Evolutionary conservation across 768 basidiomycete genomes (phyloP).

Genomic region (Tylopilus rubrobrunneus): DNA sequence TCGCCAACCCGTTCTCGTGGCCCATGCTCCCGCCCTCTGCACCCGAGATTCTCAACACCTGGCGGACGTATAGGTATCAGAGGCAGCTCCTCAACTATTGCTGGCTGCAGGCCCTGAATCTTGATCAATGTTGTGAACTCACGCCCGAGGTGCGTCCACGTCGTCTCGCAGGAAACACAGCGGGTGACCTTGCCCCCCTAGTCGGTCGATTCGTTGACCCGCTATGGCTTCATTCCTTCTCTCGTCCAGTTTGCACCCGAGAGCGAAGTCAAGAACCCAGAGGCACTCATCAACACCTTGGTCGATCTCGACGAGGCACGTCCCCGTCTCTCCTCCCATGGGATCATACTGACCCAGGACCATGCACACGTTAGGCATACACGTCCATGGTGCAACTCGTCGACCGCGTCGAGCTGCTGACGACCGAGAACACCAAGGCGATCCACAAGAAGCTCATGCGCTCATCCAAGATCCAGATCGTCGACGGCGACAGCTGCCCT

Average conservation of each 20-base stretch:
- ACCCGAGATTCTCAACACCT: conserved; percentile 26
- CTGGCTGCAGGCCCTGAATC: conserved; percentile 28
- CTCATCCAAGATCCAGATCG: conserved; percentile 28
- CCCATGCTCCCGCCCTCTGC: conserved; percentile 27
- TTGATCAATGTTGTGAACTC: conserved; percentile 28
- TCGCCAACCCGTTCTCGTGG: too few relatives aligned
- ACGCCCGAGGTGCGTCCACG: conserved; percentile 13
- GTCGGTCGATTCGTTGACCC: conserved; percentile 27
- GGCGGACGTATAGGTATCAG: conserved; percentile 23
- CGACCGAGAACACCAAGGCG: conserved; percentile 27
- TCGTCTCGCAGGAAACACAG: not conserved
- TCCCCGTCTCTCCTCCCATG: not conserved
- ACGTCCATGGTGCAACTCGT: conserved; percentile 17
- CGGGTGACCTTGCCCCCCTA: not conserved
- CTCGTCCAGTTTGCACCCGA: conserved; percentile 21
- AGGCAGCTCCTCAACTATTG: conserved; percentile 29
- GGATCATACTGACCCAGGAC: not conserved
- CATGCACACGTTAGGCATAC: conserved; percentile 21
- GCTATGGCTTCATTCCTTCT: conserved; percentile 23
- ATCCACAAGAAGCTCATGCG: conserved; percentile 30
- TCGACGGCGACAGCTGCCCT: conserved; percentile 1
- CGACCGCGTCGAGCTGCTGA: conserved; percentile 25
- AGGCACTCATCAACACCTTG: conserved; percentile 17
- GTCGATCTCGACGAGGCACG: conserved; percentile 27
- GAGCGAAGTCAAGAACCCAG: conserved; percentile 24